A percentile compares a stretch with the other conserved stretches of the same genome.
Conservation (phyloP, 306 rosid genomes). For the Vicia faba region DNA sequence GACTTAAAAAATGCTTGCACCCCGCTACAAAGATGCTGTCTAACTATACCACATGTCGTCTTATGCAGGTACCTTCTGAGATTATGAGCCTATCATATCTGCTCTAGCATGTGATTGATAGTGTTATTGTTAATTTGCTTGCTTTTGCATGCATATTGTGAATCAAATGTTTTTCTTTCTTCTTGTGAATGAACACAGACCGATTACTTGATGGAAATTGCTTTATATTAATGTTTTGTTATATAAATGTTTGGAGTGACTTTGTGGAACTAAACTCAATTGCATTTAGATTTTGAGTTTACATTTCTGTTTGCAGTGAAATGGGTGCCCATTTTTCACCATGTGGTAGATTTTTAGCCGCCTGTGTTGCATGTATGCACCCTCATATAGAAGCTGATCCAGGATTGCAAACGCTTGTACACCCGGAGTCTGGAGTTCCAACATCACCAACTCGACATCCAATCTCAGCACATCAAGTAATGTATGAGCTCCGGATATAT, state of each 20-base stretch:
- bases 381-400: conserved; percentile 65
- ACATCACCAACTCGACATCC: conserved; percentile 83
- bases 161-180: background rate
- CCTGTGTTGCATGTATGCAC: conserved; percentile 50
- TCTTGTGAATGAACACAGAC: conserved; percentile 1
- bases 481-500: conserved; percentile 72
- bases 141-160: conserved; percentile 17
- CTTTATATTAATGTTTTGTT: background rate
- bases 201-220: conserved; percentile 5
- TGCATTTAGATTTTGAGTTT: conserved; percentile 24
- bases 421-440: conserved; percentile 60
- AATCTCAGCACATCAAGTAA: conserved; percentile 71
- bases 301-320: conserved; percentile 49
- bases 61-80: conserved; percentile 78
- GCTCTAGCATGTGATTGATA: conserved; percentile 7
- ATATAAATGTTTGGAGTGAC: conserved; percentile 8
- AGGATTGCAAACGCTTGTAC: conserved; percentile 55
- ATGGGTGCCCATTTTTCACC: conserved; percentile 61
- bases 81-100: conserved; percentile 22
- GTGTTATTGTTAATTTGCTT: conserved; percentile 15
- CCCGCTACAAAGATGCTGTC: conserved; percentile 63
- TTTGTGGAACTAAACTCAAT: conserved; percentile 19
- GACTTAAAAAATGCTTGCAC: conserved; percentile 75
- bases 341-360: conserved; percentile 55
- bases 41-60: conserved; percentile 86